Evolutionary conservation across 345 rosid genomes (phyloP), one percentile per base, ranked within the genome.

Genomic region (Jatropha curcas): DNA sequence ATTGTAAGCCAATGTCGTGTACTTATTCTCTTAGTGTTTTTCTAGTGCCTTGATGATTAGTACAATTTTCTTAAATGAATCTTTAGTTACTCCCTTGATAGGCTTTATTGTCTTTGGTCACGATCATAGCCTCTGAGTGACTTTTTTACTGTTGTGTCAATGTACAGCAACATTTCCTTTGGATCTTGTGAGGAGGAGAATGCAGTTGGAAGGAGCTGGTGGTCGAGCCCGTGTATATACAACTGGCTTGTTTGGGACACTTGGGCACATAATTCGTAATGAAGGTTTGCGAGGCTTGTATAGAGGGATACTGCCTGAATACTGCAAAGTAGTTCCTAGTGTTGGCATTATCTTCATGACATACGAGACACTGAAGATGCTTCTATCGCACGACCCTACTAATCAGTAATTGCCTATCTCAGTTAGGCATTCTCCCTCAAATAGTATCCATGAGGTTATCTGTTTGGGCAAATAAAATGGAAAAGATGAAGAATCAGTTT

Each of bases 281-380:
- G 98, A 94, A 87, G 98, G 98, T 53, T 63, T 86, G 10, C 82
- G 75, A 60, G 98, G 98, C 34, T 72, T 92, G 74, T 94, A 94
- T 70, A 82, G 98, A 81, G 98, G 98, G 27, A 92, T 94, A 61
- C 86, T 90, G 63, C 98, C 98, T 1, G 97, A 94, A 73, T 94
- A 92, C 83, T 90, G 86, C 81, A 92, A 92, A 87, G 98, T 92
- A 73, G 97, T 94, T 65, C 98, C 97, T 4, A 88, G 95, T 59
- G 97, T 94, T 4, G 98, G 98, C 17, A 94, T 92, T 20, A 88
- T 97, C 79, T 94, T 94, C 85, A 94, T 92, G 97, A 92, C 98
- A 11, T 92, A 94, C 12, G 98, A 94, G 84, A 83, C 89, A 28
- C 80, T 94, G 76, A 90, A 88, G 88, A 82, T 77, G 79, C 81